These are phyloP conservation scores for Cladobotryum protrusum DNA, from an alignment of 2,329 filamentous ascomycete species.

Conservation along the genomic window DNA sequence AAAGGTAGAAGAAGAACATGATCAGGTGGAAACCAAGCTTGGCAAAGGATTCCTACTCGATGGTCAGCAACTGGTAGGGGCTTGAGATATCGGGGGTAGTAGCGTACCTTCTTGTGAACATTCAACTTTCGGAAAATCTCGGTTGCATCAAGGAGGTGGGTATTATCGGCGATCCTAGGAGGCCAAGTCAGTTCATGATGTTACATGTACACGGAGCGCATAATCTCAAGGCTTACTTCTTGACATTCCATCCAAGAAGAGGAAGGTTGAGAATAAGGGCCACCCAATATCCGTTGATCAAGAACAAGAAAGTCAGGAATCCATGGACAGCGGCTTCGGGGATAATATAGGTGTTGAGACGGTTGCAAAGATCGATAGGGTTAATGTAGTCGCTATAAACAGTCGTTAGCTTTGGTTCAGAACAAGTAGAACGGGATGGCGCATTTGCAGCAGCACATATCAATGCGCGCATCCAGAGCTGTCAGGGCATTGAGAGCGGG, in stretches of 20 bases:
- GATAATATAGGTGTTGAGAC: slow-evolving; percentile 98
- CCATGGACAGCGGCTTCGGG: slow-evolving; percentile 97
- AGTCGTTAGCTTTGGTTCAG: slow-evolving; percentile 3
- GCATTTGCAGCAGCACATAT: slow-evolving; percentile 4
- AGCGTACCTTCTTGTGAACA: slow-evolving; percentile 87
- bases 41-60: slow-evolving; percentile 84
- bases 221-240: slow-evolving; percentile 67
- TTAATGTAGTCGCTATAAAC: slow-evolving; percentile 90
- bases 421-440: slow-evolving; percentile 5
- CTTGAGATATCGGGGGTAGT: neutral
- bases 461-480: slow-evolving; percentile 2
- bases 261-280: slow-evolving; percentile 88
- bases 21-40: slow-evolving; percentile 97
- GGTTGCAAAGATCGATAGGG: slow-evolving; percentile 99
- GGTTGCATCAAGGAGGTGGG: slow-evolving; percentile 92
- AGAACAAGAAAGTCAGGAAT: slow-evolving; percentile 90
- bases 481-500: slow-evolving; percentile 10
- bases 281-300: slow-evolving; percentile 98
- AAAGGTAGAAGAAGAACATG: slow-evolving; percentile 99
- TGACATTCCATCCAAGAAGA: slow-evolving; percentile 85
- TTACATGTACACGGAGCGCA: neutral
- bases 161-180: slow-evolving; percentile 86
- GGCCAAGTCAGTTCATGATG: slow-evolving; percentile 16
- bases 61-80: slow-evolving; percentile 16
- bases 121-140: slow-evolving; percentile 99